Evolutionary conservation across 169 alveolate genomes (phyloP).

Genomic region (Eimeria sp.): DNA sequence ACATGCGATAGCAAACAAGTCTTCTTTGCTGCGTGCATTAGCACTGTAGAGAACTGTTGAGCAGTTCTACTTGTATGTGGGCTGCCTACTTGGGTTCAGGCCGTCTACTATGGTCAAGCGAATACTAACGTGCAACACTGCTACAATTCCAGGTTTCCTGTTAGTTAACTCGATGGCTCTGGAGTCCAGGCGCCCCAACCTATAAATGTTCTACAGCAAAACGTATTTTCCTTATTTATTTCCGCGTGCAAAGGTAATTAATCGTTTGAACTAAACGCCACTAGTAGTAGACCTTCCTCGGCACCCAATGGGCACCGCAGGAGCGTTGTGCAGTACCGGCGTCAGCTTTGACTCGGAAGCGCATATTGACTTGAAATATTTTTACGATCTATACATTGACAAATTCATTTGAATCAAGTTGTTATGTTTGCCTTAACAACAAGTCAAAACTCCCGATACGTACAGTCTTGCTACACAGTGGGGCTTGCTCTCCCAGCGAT

Average conservation of each 20-base stretch:
- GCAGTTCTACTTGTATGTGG: too few relatives aligned
- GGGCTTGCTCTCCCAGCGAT: slow-evolving; percentile 5
- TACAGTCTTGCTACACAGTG: background rate
- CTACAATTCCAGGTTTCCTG: background rate
- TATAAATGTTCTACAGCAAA: background rate
- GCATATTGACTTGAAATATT: background rate
- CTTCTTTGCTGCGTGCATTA: background rate
- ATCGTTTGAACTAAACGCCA: background rate
- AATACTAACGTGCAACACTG: background rate
- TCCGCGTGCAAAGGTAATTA: background rate
- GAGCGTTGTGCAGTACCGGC: background rate
- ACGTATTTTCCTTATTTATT: background rate
- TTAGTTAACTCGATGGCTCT: background rate
- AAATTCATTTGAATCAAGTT: background rate
- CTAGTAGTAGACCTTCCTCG: background rate
- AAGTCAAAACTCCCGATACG: background rate
- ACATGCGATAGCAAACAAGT: background rate
- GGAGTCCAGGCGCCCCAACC: background rate
- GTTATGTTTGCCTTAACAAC: background rate
- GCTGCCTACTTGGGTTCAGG: too few relatives aligned
- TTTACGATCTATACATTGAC: background rate
- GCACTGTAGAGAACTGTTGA: background rate
- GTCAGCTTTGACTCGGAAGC: background rate
- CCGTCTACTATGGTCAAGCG: too few relatives aligned
- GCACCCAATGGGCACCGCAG: background rate